phyloP scores from a whole-genome alignment of 805 yeast species.

The Hanseniaspora lachancei region DNA sequence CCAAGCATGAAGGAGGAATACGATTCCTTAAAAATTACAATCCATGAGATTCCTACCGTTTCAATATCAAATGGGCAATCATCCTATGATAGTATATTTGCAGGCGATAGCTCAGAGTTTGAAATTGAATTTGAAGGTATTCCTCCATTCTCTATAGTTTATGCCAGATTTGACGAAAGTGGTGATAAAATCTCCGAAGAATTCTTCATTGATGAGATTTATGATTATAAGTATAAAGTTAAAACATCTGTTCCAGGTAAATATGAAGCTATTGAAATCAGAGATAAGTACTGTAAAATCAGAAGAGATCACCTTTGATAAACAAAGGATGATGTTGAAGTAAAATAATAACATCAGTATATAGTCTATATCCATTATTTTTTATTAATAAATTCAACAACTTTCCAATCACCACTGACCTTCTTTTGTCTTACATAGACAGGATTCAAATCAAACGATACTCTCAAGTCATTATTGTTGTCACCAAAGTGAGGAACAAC shows the following conservation, averaged over 20 bases:
- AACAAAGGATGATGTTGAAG: background rate
- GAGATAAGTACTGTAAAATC: slow-evolving; percentile 64
- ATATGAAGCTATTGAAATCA: slow-evolving; percentile 82
- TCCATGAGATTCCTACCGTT: slow-evolving; percentile 63
- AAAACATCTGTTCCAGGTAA: slow-evolving; percentile 80
- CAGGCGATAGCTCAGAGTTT: slow-evolving; percentile 87
- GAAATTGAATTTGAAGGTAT: slow-evolving; percentile 69
- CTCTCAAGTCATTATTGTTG: slow-evolving; percentile 59
- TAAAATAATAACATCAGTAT: background rate
- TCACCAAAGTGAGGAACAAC: slow-evolving; percentile 88
- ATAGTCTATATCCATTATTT: slow-evolving; percentile 16
- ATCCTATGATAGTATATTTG: slow-evolving; percentile 70
- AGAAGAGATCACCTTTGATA: slow-evolving; percentile 25
- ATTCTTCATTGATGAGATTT: slow-evolving; percentile 44
- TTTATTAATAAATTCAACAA: slow-evolving; percentile 25
- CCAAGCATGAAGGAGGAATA: slow-evolving; percentile 25
- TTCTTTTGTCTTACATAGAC: slow-evolving; percentile 63
- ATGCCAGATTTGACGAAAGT: slow-evolving; percentile 48
- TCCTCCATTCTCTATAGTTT: slow-evolving; percentile 82
- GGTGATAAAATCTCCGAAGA: slow-evolving; percentile 49
- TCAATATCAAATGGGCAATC: slow-evolving; percentile 70
- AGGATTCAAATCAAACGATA: slow-evolving; percentile 86
- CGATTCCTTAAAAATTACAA: slow-evolving; percentile 27
- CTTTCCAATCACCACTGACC: slow-evolving; percentile 53
- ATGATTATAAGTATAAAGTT: slow-evolving; percentile 54